These are phyloP conservation scores for Filosporella fistucella DNA, from an alignment of 495 filamentous ascomycete species.

Conservation along the genomic window DNA sequence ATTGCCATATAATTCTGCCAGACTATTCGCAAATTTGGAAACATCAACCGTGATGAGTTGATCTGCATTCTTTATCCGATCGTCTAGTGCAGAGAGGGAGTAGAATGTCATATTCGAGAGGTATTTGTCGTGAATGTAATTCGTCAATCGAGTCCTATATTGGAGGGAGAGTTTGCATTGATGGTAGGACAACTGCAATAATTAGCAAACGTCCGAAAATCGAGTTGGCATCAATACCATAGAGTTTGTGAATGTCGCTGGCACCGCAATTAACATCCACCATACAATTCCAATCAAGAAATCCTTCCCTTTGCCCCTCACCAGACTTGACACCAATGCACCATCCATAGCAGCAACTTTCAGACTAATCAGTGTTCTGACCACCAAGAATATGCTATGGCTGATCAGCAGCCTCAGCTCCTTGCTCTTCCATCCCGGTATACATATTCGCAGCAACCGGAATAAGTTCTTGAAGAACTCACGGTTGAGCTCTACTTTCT, in stretches of 20 bases:
- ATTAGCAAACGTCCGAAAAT: constrained; percentile 10
- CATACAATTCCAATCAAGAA: constrained; percentile 87
- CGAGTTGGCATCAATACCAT: constrained; percentile 62
- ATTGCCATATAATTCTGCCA: constrained; percentile 95
- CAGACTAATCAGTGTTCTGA: constrained; percentile 85
- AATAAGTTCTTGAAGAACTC: constrained; percentile 91
- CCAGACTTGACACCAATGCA: constrained; percentile 80
- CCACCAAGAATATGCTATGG: constrained; percentile 76
- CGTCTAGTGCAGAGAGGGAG: constrained; percentile 88
- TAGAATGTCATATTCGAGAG: constrained; percentile 97
- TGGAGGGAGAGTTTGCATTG: constrained; percentile 90
- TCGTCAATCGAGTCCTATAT: constrained; percentile 87
- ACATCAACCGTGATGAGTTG: constrained; percentile 97
- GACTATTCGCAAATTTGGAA: constrained; percentile 88
- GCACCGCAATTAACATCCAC: constrained; percentile 99
- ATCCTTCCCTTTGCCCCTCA: constrained; percentile 85
- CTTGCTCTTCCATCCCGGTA: constrained; percentile 85
- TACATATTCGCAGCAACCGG: constrained; percentile 75
- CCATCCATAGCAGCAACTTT: constrained; percentile 97
- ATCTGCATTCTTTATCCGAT: constrained; percentile 97
- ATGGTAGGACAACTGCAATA: constrained; percentile 80
- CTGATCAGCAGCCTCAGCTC: constrained; percentile 80
- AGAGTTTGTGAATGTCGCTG: constrained; percentile 97
- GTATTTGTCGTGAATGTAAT: constrained; percentile 90
- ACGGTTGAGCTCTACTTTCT: constrained; percentile 88